phyloP scores from a whole-genome alignment of 2,329 filamentous ascomycete species.

The Cercospora sp. region DNA sequence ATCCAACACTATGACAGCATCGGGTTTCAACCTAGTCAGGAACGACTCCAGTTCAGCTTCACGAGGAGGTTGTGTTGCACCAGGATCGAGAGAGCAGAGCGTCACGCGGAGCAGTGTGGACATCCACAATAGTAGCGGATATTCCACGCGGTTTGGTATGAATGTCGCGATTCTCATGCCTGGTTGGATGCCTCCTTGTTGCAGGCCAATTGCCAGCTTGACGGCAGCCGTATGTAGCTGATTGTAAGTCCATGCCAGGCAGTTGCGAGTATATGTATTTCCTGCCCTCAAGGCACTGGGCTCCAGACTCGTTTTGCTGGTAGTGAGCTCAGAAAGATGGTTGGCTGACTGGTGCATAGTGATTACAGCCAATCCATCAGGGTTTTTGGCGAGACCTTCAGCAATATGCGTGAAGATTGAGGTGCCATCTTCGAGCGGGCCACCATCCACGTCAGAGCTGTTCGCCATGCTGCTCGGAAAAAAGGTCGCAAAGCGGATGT shows the following conservation, averaged over 20 bases:
- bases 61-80: constrained; percentile 16
- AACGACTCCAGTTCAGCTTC: constrained; percentile 19
- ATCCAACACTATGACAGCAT: constrained; percentile 17
- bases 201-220: constrained; percentile 16
- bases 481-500: background rate
- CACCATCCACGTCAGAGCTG: constrained; percentile 10
- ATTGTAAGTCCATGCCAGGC: constrained; percentile 23
- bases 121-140: constrained; percentile 20
- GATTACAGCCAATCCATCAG: constrained; percentile 13
- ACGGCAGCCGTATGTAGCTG: constrained; percentile 19
- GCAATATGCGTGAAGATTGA: constrained; percentile 17
- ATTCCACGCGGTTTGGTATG: constrained; percentile 25
- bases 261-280: background rate
- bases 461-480: background rate
- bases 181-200: constrained; percentile 11
- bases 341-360: constrained; percentile 7
- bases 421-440: constrained; percentile 5
- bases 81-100: constrained; percentile 23
- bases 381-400: constrained; percentile 16
- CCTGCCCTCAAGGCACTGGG: background rate
- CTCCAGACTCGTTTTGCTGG: background rate
- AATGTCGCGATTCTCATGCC: constrained; percentile 24
- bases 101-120: constrained; percentile 14
- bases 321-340: constrained; percentile 10
- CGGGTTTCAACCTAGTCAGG: constrained; percentile 17